Evolutionary conservation across 768 basidiomycete genomes (phyloP), one percentile per base, ranked within the genome.

Genomic region (Termitomyces sp.): DNA sequence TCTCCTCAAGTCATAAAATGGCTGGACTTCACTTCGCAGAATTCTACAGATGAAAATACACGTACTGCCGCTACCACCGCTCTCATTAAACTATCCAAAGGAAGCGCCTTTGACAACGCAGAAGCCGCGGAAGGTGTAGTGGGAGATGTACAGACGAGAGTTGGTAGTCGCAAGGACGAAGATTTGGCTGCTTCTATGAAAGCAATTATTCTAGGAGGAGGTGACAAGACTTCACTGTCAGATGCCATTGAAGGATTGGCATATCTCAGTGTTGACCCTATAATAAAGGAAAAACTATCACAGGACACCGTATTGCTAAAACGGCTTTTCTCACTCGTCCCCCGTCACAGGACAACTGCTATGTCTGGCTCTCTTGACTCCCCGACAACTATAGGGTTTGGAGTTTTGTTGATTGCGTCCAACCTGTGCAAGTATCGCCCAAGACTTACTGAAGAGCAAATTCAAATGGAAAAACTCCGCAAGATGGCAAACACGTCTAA

Each of bases 211-310:
- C 62, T 80, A 50, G 70, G 74, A 35, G 69, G 67, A 40, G 70
- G 68, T 9, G 72, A 79, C 33, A 62, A 69, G 6, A 63, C 77
- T 22, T 78, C 82, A 13, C 63, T 83, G 16, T 71, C 76, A 8
- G 87, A 93, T 60, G 86, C 85, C 4, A 76, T 94, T 14, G 94
- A 97, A 72, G 92, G 88, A 0, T 74, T 97, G 51, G 90, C 89
- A n/a, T 89, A 94, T 70, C 81, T 93, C 56, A 90, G 85, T 57
- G 73, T 80, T 49, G 79, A 84, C 62, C 76, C 89, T 1, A 59
- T 68, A 2, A 76, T 88, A 57, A 89, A 91, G 66, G 85, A 89
- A 58, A 66, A 63, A 26, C 70, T 94, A 52, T 81, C 86, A 7
- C 74, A 71, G 16, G 79, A 86, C 61, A 18, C 74, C 0, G 56